Evolutionary conservation across 164 flowering plant genomes (phyloP).

Genomic region (Aristolochia californica): DNA sequence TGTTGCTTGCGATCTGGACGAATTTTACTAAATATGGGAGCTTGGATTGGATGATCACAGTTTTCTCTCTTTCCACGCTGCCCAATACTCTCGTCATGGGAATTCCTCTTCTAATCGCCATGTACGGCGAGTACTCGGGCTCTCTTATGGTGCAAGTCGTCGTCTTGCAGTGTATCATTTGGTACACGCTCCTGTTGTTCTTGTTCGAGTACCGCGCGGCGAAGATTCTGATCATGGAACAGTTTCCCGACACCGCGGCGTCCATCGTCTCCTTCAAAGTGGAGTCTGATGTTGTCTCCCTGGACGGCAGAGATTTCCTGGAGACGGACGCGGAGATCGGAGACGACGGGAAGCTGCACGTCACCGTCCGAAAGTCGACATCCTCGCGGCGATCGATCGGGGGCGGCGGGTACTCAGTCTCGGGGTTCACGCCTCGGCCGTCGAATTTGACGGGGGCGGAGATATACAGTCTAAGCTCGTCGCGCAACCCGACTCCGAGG

Average conservation of each 20-base stretch:
- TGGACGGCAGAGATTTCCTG: constrained; percentile 34
- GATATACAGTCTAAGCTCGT: constrained; percentile 42
- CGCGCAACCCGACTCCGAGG: constrained; percentile 37
- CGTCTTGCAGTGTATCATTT: constrained; percentile 43
- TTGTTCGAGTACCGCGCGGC: constrained; percentile 48
- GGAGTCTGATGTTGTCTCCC: constrained; percentile 37
- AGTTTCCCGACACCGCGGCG: constrained; percentile 43
- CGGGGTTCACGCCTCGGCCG: constrained; percentile 33
- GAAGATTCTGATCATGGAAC: constrained; percentile 35
- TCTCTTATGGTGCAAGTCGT: constrained; percentile 41
- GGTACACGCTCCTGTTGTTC: constrained; percentile 45
- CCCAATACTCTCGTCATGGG: constrained; percentile 55
- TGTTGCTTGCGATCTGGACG: constrained; percentile 26
- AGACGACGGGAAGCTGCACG: constrained; percentile 41
- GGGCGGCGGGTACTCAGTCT: constrained; percentile 6
- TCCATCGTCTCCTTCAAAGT: constrained; percentile 37
- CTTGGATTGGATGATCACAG: constrained; percentile 42
- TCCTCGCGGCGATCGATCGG: constrained; percentile 30
- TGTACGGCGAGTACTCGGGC: constrained; percentile 33
- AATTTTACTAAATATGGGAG: constrained; percentile 23
- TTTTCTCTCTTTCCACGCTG: constrained; percentile 40
- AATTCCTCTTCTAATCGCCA: constrained; percentile 38
- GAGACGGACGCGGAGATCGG: constrained; percentile 44
- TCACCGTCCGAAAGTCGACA: constrained; percentile 38
- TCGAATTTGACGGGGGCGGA: constrained; percentile 47